phyloP scores from a whole-genome alignment of 208 protist genomes.

The Crithidia acanthocephali region DNA sequence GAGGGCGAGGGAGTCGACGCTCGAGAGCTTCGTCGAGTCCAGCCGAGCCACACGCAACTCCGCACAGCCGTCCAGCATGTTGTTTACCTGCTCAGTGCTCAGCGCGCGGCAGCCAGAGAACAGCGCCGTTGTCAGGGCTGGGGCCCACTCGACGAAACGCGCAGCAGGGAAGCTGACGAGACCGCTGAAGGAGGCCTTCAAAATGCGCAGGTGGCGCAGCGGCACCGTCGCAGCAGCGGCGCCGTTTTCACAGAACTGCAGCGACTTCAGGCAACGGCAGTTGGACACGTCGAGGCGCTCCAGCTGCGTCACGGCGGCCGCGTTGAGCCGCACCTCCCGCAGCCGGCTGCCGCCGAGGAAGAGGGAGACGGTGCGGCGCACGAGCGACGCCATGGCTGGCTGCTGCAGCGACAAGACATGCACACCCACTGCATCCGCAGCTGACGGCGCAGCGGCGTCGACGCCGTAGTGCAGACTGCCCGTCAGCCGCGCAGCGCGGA shows the following conservation, averaged over 20 bases:
- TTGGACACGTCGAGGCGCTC: conserved; percentile 22
- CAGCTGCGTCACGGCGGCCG: conserved; percentile 4
- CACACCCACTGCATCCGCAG: too few relatives aligned
- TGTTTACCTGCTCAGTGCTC: conserved; percentile 4
- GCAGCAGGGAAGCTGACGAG: background rate
- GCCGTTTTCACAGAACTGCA: too few relatives aligned
- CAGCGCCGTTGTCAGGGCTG: conserved; percentile 6
- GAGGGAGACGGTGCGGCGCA: conserved; percentile 9
- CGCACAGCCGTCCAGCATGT: conserved; percentile 2
- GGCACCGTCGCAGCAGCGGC: too few relatives aligned
- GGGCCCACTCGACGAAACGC: conserved; percentile 5
- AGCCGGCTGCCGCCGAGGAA: conserved; percentile 16
- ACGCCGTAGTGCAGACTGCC: conserved; percentile 12
- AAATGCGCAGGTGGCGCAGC: conserved; percentile 11
- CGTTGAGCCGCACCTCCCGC: conserved; percentile 16
- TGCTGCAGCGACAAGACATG: background rate
- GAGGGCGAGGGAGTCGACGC: conserved; percentile 11
- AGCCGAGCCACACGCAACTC: conserved; percentile 15
- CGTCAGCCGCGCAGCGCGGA: conserved; percentile 14
- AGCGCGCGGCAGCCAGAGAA: conserved; percentile 23
- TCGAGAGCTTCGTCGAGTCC: conserved; percentile 12
- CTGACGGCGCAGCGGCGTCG: background rate
- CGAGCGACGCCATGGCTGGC: background rate
- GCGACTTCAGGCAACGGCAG: conserved; percentile 12
- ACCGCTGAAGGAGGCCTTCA: conserved; percentile 20